These are phyloP conservation scores for Globisporangium ultimum DNA, from an alignment of 352 stramenopile genomes.

Conservation along the genomic window DNA sequence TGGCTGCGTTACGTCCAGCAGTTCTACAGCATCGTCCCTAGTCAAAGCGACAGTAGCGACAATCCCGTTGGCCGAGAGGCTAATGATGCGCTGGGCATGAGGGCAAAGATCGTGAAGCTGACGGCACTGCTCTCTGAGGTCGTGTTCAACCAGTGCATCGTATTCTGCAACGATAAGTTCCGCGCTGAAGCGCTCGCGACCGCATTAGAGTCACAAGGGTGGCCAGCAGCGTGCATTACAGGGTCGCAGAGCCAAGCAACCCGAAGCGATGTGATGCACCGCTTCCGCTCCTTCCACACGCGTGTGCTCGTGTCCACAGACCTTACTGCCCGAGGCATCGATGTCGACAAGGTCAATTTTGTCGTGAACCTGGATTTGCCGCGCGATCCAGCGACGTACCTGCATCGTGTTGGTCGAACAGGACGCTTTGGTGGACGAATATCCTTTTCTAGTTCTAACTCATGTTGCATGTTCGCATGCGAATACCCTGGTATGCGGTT, in stretches of 20 bases:
- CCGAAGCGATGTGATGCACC: constrained; percentile 58
- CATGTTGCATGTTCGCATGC: not conserved
- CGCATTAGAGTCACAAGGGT: constrained; percentile 45
- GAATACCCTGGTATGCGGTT: not conserved
- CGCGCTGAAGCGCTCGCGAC: constrained; percentile 58
- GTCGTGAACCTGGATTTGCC: constrained; percentile 79
- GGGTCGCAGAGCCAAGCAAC: constrained; percentile 58
- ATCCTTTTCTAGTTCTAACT: constrained; percentile 32
- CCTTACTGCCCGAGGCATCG: constrained; percentile 71
- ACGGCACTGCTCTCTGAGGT: constrained; percentile 57
- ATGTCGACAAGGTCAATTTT: constrained; percentile 77
- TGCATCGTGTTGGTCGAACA: constrained; percentile 72
- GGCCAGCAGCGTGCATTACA: constrained; percentile 63
- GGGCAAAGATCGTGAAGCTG: constrained; percentile 53
- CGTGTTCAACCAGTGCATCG: constrained; percentile 75
- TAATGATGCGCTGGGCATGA: constrained; percentile 36
- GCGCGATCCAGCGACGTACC: constrained; percentile 68
- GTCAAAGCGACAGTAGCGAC: constrained; percentile 1
- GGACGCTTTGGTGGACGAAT: constrained; percentile 75
- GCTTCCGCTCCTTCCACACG: constrained; percentile 41
- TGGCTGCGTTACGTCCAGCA: constrained; percentile 71
- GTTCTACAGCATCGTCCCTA: constrained; percentile 55
- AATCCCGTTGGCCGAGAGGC: not conserved
- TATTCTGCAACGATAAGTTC: constrained; percentile 86
- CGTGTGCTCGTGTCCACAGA: constrained; percentile 79